Base-by-base conservation (phyloP, 139 green algal genomes). In the Tetradesmus lagerheimii region DNA sequence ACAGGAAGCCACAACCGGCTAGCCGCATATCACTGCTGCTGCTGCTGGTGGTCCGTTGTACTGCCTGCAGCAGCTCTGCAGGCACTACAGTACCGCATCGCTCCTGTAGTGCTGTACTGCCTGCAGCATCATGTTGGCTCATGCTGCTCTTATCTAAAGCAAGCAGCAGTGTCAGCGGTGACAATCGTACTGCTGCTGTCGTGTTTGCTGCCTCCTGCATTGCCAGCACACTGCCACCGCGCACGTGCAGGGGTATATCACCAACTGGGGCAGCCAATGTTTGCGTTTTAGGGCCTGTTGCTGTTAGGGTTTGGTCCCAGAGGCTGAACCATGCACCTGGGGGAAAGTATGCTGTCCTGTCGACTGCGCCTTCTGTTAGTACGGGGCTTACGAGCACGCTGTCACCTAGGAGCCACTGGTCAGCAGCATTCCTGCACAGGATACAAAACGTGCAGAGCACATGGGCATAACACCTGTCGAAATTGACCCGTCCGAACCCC, bases 321-420 rank as follows among this genome's bases (percentile, higher is more conserved):
- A 79, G 71, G 71, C 41, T 38, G n/a, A 27, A 79, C 71, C 71
- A 79, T 16, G 71, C 23, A 9, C 71, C 71, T 38, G 31, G 31
- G n/a, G 71, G 71, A 9, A 79, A 38, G 71, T 79, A 25, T 8
- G 71, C 71, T 6, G 41, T n/a, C n/a, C 71, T 37, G n/a, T 9
- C 41, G 29, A 6, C 6, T 20, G 41, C 4, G 71, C 71, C 31
- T 38, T 79, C 71, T 25, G 14, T 5, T 9, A 88, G 83, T 9
- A 88, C 37, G 8, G 83, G 83, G 37, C 62, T 80, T 1, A 88
- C 38, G 1, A 88, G 64, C 16, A 88, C 29, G 27, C 83, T 88
- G 83, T 64, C 62, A n/a, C 83, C 83, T n/a, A 88, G 64, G 64
- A 88, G 38, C 83, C 83, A 88, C 64, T 88, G 82, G 31, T 79